phyloP scores from a whole-genome alignment of 768 basidiomycete species.

The Amylocystis lapponica region DNA sequence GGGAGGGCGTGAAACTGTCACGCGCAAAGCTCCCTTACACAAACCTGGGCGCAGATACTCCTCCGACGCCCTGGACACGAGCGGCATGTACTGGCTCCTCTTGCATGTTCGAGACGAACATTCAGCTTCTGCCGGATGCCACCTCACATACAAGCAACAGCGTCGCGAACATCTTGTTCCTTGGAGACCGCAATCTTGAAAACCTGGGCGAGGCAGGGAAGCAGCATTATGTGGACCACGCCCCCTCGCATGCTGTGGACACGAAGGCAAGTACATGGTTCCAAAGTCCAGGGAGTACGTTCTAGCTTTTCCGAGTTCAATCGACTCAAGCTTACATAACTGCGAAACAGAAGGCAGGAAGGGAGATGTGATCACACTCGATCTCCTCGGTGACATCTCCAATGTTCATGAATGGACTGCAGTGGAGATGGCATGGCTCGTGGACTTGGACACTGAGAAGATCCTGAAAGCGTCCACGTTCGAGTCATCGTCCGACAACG shows the following conservation, averaged over 20 bases:
- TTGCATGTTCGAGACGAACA: conserved; percentile 50
- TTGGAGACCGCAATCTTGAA: conserved; percentile 32
- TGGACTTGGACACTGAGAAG: conserved; percentile 26
- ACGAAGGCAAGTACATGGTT: conserved; percentile 44
- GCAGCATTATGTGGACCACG: conserved; percentile 35
- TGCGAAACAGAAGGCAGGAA: conserved; percentile 16
- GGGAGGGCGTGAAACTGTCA: conserved; percentile 3
- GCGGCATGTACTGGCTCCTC: conserved; percentile 19
- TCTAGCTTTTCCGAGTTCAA: neutral
- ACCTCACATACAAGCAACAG: conserved; percentile 17
- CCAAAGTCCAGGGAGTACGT: conserved; percentile 40
- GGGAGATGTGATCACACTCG: conserved; percentile 36
- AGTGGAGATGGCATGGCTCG: conserved; percentile 31
- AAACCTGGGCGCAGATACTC: conserved; percentile 4
- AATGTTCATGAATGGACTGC: conserved; percentile 11
- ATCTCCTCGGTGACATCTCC: conserved; percentile 27
- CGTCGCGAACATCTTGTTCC: conserved; percentile 36
- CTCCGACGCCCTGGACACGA: conserved; percentile 6
- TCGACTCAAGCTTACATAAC: neutral
- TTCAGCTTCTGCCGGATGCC: conserved; percentile 35
- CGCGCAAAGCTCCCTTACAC: conserved; percentile 12
- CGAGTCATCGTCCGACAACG: conserved; percentile 16
- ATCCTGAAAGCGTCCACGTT: conserved; percentile 14
- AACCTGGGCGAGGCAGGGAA: conserved; percentile 29
- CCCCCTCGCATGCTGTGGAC: conserved; percentile 55